These are phyloP conservation scores for Phialophora verrucosa DNA, from an alignment of 2,329 filamentous ascomycete genomes.

Conservation along the genomic window DNA sequence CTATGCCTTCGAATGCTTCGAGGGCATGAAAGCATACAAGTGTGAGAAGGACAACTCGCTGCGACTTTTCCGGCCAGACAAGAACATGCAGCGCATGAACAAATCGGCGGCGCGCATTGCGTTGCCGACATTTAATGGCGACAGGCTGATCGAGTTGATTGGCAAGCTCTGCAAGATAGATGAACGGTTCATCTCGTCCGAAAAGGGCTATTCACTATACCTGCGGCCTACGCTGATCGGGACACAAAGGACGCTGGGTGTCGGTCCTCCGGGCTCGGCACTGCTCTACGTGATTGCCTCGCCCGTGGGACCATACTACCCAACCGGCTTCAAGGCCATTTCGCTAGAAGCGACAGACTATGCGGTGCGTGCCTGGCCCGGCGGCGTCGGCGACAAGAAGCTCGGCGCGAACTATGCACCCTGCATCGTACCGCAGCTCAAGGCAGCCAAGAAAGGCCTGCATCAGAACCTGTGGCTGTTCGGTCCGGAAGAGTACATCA, in stretches of 20 bases:
- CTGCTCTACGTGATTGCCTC: slow-evolving; percentile 94
- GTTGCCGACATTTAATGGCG: slow-evolving; percentile 79
- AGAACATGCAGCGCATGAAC: slow-evolving; percentile 95
- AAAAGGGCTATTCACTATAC: slow-evolving; percentile 90
- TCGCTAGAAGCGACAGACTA: slow-evolving; percentile 96
- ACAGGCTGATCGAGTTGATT: slow-evolving; percentile 79
- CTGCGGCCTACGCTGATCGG: slow-evolving; percentile 96
- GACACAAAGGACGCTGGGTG: slow-evolving; percentile 90
- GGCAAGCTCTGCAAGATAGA: slow-evolving; percentile 79
- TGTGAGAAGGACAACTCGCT: slow-evolving; percentile 73
- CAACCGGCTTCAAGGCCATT: slow-evolving; percentile 96
- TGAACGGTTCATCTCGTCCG: slow-evolving; percentile 84
- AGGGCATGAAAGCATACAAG: slow-evolving; percentile 99
- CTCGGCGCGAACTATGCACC: slow-evolving; percentile 99
- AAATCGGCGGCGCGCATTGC: slow-evolving; percentile 90
- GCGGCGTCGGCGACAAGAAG: slow-evolving; percentile 97
- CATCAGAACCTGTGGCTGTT: slow-evolving; percentile 99
- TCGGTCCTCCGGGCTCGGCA: slow-evolving; percentile 88
- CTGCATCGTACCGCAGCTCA: slow-evolving; percentile 93
- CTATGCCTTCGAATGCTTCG: slow-evolving; percentile 97
- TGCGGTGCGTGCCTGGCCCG: slow-evolving; percentile 95
- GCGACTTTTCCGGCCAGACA: slow-evolving; percentile 89
- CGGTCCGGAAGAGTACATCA: slow-evolving; percentile 91
- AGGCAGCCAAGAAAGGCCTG: slow-evolving; percentile 88
- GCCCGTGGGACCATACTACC: slow-evolving; percentile 96